Conservation (phyloP, 2,329 filamentous ascomycete genomes). For the Curvularia hawaiiensis region DNA sequence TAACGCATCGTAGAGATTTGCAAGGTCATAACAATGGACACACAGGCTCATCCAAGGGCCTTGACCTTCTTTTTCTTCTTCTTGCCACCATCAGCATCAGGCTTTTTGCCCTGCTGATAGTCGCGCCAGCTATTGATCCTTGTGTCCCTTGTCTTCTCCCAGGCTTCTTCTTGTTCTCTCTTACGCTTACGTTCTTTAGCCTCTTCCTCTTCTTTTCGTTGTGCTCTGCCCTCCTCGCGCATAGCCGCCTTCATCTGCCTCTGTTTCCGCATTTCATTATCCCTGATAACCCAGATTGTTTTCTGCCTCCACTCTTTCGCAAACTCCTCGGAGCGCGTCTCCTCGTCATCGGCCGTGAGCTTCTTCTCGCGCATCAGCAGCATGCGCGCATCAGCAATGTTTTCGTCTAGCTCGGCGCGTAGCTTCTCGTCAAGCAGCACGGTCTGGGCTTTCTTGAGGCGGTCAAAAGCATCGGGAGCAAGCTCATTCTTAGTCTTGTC, state of each 20-base stretch:
- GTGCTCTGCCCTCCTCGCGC: conserved; percentile 92
- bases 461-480: conserved; percentile 94
- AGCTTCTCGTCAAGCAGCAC: conserved; percentile 94
- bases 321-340: conserved; percentile 84
- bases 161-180: conserved; percentile 90
- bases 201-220: conserved; percentile 85
- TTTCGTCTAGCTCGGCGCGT: conserved; percentile 85
- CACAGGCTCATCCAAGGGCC: conserved; percentile 51
- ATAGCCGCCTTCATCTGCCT: conserved; percentile 91
- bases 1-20: not conserved
- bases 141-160: conserved; percentile 90
- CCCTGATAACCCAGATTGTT: conserved; percentile 85
- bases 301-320: conserved; percentile 87
- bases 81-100: conserved; percentile 54
- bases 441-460: conserved; percentile 91
- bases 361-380: conserved; percentile 93
- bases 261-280: conserved; percentile 84
- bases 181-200: conserved; percentile 64
- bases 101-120: conserved; percentile 71
- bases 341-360: conserved; percentile 85
- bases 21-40: not conserved
- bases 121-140: conserved; percentile 93
- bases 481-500: conserved; percentile 93
- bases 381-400: conserved; percentile 94
- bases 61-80: conserved; percentile 62